phyloP scores from a whole-genome alignment of 805 yeast genomes.

The Grigorovia jiainica region DNA sequence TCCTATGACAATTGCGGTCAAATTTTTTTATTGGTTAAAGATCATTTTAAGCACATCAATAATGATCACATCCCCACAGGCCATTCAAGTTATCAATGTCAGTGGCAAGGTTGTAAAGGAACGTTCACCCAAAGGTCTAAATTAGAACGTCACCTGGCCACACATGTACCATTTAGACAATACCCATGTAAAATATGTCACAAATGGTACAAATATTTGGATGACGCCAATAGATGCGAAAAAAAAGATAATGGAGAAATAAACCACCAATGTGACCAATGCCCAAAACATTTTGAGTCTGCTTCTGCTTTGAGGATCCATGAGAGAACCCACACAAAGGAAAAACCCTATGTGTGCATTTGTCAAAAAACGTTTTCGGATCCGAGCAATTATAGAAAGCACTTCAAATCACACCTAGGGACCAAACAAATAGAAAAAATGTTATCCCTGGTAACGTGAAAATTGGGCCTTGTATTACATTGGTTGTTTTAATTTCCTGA shows the following conservation, averaged over 20 bases:
- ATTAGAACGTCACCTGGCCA: slow-evolving; percentile 76
- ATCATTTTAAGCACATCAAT: slow-evolving; percentile 62
- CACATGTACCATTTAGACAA: slow-evolving; percentile 81
- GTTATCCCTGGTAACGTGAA: no score
- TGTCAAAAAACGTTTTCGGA: slow-evolving; percentile 85
- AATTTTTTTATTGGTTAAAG: slow-evolving; percentile 43
- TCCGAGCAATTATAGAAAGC: slow-evolving; percentile 80
- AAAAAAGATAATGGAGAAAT: slow-evolving; percentile 84
- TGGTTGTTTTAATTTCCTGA: no score
- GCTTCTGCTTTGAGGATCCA: slow-evolving; percentile 78
- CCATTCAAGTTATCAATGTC: slow-evolving; percentile 56
- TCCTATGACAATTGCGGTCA: slow-evolving; percentile 38
- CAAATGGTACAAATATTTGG: slow-evolving; percentile 63
- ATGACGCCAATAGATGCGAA: slow-evolving; percentile 70
- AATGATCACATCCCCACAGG: slow-evolving; percentile 69
- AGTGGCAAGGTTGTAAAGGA: slow-evolving; percentile 73
- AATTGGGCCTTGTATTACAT: no score
- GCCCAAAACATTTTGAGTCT: slow-evolving; percentile 75
- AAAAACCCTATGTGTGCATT: slow-evolving; percentile 73
- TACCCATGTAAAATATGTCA: slow-evolving; percentile 62
- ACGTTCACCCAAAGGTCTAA: slow-evolving; percentile 77
- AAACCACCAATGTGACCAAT: slow-evolving; percentile 64
- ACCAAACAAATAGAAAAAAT: no score
- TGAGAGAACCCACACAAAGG: slow-evolving; percentile 79
- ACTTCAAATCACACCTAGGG: slow-evolving; percentile 77